Evolutionary conservation across 768 basidiomycete genomes (phyloP), one percentile per base, ranked within the genome.

Genomic region (Xerocomellus chrysenteron): DNA sequence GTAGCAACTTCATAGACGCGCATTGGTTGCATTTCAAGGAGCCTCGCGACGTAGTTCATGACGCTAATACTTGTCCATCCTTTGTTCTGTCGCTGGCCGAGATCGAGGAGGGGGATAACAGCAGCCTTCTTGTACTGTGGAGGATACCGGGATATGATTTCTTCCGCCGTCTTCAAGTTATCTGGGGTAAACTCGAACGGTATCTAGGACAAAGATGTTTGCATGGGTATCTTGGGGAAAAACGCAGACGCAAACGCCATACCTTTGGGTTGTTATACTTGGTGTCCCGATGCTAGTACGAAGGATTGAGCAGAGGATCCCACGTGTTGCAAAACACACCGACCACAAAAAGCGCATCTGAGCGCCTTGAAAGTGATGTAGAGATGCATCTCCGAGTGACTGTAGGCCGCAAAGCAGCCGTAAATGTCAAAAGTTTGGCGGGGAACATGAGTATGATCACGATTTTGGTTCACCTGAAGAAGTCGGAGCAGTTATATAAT

Each of bases 41-140:
- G 78, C 62, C 91, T 89, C 1, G 97, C 97, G 52, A 99, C 89
- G 65, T 94, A 92, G 77, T 99, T 98, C 97, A 99, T 99, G 58
- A 96, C 94, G 66, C 90, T 93, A 62, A 99, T 96, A 71, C 90
- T 94, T 26, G 96, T 98, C 92, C 93, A 99, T 64, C 92, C 93
- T 64, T 96, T 92, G 78, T 98, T 98, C 74, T 99, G 97, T 62
- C 94, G 84, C 75, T 99, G 97, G 2, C 88, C 95, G 43, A 99
- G 83, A 74, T 98, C 95, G 55, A 99, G 86, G 33, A 99, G 81
- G 46, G 97, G 97, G 70, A 99, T 98, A 64, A 93, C 88, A 30
- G 97, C 97, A 17, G 94, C 96, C 74, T 99, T 99, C 83, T 94
- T 97, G 82, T 98, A 99, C 68, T 98, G 95, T 51, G 92, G 82